phyloP scores from a whole-genome alignment of 2,329 filamentous ascomycete genomes.

The Mollisia scopiformis region DNA sequence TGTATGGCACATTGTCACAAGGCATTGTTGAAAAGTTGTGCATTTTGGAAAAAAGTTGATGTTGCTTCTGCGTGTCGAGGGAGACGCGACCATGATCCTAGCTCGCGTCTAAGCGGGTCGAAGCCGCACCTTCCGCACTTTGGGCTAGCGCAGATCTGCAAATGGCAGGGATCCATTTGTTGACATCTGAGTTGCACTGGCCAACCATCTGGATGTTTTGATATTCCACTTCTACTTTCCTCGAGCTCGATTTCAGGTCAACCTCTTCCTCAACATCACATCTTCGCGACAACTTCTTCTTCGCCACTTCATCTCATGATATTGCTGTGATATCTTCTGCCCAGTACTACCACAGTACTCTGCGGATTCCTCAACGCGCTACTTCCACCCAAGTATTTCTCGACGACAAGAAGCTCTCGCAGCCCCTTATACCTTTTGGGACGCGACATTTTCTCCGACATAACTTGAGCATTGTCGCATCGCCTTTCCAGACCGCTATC shows the following conservation, averaged over 20 bases:
- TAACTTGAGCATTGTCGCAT: conserved; percentile 20
- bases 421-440: conserved; percentile 28
- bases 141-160: background rate
- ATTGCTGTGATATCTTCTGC: conserved; percentile 12
- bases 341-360: conserved; percentile 14
- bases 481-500: conserved; percentile 13
- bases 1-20: background rate
- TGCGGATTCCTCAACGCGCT: conserved; percentile 11
- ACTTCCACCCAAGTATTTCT: conserved; percentile 4
- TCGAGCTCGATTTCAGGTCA: background rate
- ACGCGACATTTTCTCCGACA: conserved; percentile 29
- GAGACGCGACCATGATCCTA: conserved; percentile 7
- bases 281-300: conserved; percentile 11
- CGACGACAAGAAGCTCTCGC: conserved; percentile 6
- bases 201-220: conserved; percentile 4
- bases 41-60: conserved; percentile 2
- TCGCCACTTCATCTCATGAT: conserved; percentile 17
- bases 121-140: background rate
- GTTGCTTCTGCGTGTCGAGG: conserved; percentile 4
- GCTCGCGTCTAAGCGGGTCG: background rate
- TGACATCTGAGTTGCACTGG: background rate
- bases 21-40: background rate
- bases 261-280: background rate
- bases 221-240: background rate
- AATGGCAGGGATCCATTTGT: background rate